Base-by-base conservation (phyloP, 1,139 yeast genomes). In the Spathaspora sp. region DNA sequence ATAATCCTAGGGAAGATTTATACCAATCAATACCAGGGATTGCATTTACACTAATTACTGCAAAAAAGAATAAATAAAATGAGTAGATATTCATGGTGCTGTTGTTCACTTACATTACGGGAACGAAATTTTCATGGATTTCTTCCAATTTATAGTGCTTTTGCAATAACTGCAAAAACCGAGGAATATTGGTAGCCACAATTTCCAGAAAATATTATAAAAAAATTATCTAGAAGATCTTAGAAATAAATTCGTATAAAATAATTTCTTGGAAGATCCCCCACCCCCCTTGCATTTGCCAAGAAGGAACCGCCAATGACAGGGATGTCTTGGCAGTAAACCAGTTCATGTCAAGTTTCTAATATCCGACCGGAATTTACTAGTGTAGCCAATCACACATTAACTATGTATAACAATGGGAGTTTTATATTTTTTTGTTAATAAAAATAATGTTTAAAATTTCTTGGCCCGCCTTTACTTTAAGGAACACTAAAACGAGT, bases 1-100 rank as follows among this genome's bases (percentile, higher is more conserved):
- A 57, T 2, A 54, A 27, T 24, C 34, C 20, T 13, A 23, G 15
- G 18, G 5, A 7, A 11, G 36, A 18, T n/a, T 13, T 31, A 31
- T 31, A 31, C 36, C 36, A 31, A 15, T 31, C 36, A 15, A 31
- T 31, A 7, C 36, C 36, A n/a, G 36, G 36, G 6, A 13, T 13
- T 2, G 36, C 36, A 6, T 15, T 2, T 13, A 13, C 36, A 13
- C 36, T 18, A 13, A 13, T 31, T 13, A 31, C 18, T 13, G 16
- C 15, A 13, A 31, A 31, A 31, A 31, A n/a, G 13, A 31, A 13
- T 15, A 31, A 13, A 31, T 31, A 31, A 15, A 31, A 13, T 31
- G 36, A 31, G 15, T 31, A n/a, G 17, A 31, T 8, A 15, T 31
- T 31, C 36, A 31, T 31, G 36, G 15, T 2, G n/a, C 4, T 10